These are phyloP conservation scores for Lepidium campestre DNA, from an alignment of 441 rosid species.

Conservation along the genomic window DNA sequence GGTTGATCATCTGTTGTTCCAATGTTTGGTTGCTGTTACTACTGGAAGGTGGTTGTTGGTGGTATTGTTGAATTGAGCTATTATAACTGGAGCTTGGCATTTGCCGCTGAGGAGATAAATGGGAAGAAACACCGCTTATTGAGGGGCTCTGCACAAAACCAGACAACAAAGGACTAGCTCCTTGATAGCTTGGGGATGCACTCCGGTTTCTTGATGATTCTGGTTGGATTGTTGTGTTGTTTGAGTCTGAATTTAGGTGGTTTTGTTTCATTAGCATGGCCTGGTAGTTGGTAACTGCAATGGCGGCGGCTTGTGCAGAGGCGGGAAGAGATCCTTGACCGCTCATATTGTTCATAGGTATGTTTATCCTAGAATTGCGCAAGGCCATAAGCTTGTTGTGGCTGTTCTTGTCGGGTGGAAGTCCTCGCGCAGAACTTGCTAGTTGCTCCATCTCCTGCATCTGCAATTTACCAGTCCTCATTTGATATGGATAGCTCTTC, in stretches of 20 bases:
- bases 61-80: slow-evolving; percentile 52
- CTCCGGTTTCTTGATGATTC: slow-evolving; percentile 52
- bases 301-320: slow-evolving; percentile 79
- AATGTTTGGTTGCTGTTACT: slow-evolving; percentile 54
- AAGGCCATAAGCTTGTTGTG: slow-evolving; percentile 80
- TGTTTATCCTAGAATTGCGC: slow-evolving; percentile 55
- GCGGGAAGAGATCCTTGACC: slow-evolving; percentile 74
- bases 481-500: slow-evolving; percentile 72
- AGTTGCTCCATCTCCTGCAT: slow-evolving; percentile 91
- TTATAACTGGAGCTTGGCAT: slow-evolving; percentile 45
- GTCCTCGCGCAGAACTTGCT: slow-evolving; percentile 62
- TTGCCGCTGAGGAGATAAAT: slow-evolving; percentile 34
- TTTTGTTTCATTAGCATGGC: slow-evolving; percentile 74
- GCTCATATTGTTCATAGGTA: slow-evolving; percentile 42
- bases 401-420: slow-evolving; percentile 72
- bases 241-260: slow-evolving; percentile 63
- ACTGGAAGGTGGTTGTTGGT: slow-evolving; percentile 34
- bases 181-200: slow-evolving; percentile 71
- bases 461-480: slow-evolving; percentile 54
- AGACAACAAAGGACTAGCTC: slow-evolving; percentile 36
- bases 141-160: slow-evolving; percentile 64
- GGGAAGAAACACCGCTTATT: slow-evolving; percentile 39
- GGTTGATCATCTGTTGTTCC: slow-evolving; percentile 82
- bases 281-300: slow-evolving; percentile 76
- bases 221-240: slow-evolving; percentile 44